Percentiles rank a stretch among this genome's conserved stretches.
phyloP scores from a whole-genome alignment of 805 yeast species.

The Saccharomycopsis synnaedendra region DNA sequence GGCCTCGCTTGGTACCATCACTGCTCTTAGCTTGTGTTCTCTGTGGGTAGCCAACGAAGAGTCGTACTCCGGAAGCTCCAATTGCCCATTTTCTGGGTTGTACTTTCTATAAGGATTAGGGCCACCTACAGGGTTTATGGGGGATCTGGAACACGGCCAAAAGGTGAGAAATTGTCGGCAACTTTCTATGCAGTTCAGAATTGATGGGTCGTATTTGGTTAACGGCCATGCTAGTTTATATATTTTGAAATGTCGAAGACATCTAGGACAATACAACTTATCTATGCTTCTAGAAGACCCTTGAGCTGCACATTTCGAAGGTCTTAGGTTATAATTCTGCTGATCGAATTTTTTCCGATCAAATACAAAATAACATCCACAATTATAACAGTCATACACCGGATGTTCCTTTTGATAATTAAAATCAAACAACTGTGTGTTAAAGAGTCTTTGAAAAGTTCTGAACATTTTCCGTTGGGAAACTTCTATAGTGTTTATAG shows the following conservation, averaged over 20 bases:
- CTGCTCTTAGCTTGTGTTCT: too few relatives aligned
- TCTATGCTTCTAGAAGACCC: not conserved
- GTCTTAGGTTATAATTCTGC: conserved; percentile 1
- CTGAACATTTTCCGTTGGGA: conserved; percentile 21
- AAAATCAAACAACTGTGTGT: conserved; percentile 12
- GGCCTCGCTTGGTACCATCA: too few relatives aligned
- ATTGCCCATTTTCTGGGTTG: not conserved
- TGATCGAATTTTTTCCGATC: not conserved
- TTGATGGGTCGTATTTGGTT: conserved; percentile 9
- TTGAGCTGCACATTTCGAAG: not conserved
- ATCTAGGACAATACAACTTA: conserved; percentile 20
- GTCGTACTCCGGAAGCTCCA: too few relatives aligned
- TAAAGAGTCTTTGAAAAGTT: conserved; percentile 19
- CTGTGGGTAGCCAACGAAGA: too few relatives aligned
- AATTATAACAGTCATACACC: conserved; percentile 21
- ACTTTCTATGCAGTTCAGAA: conserved; percentile 1
- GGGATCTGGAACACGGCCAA: conserved; percentile 4
- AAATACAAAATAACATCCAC: conserved; percentile 21
- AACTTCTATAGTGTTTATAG: conserved; percentile 22
- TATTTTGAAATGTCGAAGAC: conserved; percentile 21
- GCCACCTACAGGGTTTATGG: not conserved
- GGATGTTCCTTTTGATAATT: conserved; percentile 3
- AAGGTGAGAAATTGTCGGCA: conserved; percentile 13
- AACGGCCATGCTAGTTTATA: conserved; percentile 22
- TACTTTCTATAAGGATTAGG: not conserved